These are phyloP conservation scores for Arctium minus DNA, from an alignment of 129 eudicot species.

Conservation along the genomic window DNA sequence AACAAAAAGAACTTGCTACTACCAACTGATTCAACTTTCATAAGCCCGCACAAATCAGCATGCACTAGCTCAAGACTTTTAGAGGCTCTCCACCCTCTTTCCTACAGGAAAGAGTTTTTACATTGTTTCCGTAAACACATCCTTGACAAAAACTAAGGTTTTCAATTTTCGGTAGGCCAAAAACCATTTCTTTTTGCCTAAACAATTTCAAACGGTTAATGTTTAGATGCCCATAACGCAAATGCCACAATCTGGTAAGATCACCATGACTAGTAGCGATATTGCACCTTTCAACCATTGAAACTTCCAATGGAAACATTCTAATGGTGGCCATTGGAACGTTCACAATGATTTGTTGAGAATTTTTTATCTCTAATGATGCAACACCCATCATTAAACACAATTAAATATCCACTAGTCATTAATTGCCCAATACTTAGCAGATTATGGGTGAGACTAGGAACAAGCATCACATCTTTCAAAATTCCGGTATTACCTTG, in stretches of 20 bases:
- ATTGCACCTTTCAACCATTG: neutral
- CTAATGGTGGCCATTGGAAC: neutral
- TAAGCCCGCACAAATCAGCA: no score
- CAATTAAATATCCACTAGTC: neutral
- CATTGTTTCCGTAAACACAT: slow-evolving; percentile 29
- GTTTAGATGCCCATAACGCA: slow-evolving; percentile 6
- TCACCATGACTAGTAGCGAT: neutral
- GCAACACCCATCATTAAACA: slow-evolving; percentile 1
- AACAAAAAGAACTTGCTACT: neutral
- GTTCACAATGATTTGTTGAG: neutral
- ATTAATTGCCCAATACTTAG: slow-evolving; percentile 6
- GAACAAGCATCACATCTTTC: no score
- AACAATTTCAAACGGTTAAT: neutral
- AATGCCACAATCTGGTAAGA: neutral
- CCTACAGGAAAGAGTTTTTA: no score
- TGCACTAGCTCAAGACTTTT: no score
- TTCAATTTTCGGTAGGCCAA: neutral
- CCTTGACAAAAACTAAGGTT: slow-evolving; percentile 20
- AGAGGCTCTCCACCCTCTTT: no score
- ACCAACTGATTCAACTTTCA: no score
- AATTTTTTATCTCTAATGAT: neutral
- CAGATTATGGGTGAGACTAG: neutral
- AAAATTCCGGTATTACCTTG: no score
- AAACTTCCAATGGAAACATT: slow-evolving; percentile 15
- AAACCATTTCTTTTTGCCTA: neutral